phyloP scores from a whole-genome alignment of 768 basidiomycete species.

The Astraeus odoratus region DNA sequence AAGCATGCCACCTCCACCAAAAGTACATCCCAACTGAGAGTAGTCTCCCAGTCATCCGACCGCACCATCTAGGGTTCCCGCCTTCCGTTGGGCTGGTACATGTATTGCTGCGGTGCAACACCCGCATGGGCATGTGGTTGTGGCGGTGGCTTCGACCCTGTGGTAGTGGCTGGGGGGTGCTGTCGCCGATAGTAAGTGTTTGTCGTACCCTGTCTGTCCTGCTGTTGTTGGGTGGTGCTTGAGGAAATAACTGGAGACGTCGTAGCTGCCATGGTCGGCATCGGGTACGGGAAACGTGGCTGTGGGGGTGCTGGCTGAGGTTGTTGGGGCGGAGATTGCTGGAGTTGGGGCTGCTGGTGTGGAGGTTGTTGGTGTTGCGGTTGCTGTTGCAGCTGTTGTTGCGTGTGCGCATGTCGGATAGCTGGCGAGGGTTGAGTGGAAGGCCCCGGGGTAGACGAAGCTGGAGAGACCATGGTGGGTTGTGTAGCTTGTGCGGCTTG shows the following conservation, averaged over 20 bases:
- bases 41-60: too few species aligned
- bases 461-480: constrained; percentile 26
- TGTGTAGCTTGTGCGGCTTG: constrained; percentile 18
- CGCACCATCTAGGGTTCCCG: constrained; percentile 15
- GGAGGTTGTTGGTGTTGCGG: constrained; percentile 3
- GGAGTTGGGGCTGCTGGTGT: neutral
- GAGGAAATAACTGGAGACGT: constrained; percentile 50
- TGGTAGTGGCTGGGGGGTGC: constrained; percentile 14
- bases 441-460: constrained; percentile 27
- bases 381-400: constrained; percentile 15
- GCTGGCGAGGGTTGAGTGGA: constrained; percentile 31
- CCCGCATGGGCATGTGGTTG: constrained; percentile 14
- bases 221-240: constrained; percentile 37
- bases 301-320: constrained; percentile 14
- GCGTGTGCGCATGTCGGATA: constrained; percentile 24
- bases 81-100: constrained; percentile 41
- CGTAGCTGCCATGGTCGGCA: constrained; percentile 63
- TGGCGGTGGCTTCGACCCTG: constrained; percentile 17
- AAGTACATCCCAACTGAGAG: neutral
- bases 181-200: constrained; percentile 53
- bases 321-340: constrained; percentile 11
- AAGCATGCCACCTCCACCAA: neutral
- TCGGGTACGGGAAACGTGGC: constrained; percentile 52
- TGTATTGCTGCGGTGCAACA: constrained; percentile 35
- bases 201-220: constrained; percentile 21